Evolutionary conservation across 805 yeast species (phyloP), one percentile per base, ranked within the genome.

Genomic region (Lipomyces oligophaga): DNA sequence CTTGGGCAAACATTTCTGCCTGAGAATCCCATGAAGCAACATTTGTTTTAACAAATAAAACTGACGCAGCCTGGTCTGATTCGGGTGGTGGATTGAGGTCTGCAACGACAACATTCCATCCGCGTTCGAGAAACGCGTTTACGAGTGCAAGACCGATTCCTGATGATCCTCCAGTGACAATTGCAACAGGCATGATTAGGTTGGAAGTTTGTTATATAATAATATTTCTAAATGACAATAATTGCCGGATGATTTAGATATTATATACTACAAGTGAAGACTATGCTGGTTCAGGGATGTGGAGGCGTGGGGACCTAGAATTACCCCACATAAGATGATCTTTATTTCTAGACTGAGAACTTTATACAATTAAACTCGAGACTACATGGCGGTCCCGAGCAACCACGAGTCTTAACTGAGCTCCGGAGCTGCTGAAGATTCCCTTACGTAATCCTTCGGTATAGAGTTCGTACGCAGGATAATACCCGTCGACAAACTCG

Each of bases 391-490:
- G 30, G 11, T 47, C 34, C 22, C 22, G 24, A 11, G 20, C 16
- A 13, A 47, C 52, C 10, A 36, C 34, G 16, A 47, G 20, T n/a
- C 54, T 21, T 26, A 52, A 25, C 36, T 50, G 49, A 6, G 39
- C 20, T 5, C 74, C 75, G 4, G 58, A 41, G 2, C 58, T 45
- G 1, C 60, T 54, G n/a, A 54, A n/a, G 6, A 41, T 38, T 4
- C 52, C 57, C 13, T 15, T 10, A 19, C 60, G 40, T 8, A 80
- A 65, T 0, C 68, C 62, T 10, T 67, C 67, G 59, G 78, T 82
- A 63, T 85, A 93, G 18, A 89, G 60, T 52, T 78, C 75, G 59
- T 90, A 90, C 30, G 83, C 77, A 1, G 95, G 95, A 87, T 85
- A 83, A 64, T 90, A 90, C 50, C 95, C 74, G 49, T 82, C 78